phyloP scores from a whole-genome alignment of 2,329 filamentous ascomycete species.

The Aspergillus sojae region DNA sequence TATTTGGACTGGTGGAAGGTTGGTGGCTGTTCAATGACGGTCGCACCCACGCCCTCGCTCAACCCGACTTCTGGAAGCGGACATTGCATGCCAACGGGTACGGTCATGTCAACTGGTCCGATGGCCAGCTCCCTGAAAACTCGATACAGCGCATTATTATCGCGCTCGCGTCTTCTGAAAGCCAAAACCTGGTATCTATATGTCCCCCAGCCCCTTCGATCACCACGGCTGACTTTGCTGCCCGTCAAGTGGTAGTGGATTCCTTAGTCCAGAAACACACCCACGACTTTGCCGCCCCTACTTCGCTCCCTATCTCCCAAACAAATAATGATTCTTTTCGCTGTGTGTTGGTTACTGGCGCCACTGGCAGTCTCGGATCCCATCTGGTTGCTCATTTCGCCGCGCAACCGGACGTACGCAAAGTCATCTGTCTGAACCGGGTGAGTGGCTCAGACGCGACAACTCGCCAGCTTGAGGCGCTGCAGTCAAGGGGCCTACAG shows the following conservation, averaged over 20 bases:
- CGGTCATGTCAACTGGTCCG: conserved; percentile 35
- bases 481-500: conserved; percentile 28
- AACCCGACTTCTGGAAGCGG: conserved; percentile 23
- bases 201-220: background rate
- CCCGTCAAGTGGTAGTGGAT: conserved; percentile 25
- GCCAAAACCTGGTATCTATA: background rate
- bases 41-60: conserved; percentile 14
- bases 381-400: conserved; percentile 44
- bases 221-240: conserved; percentile 14
- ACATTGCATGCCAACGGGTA: conserved; percentile 30
- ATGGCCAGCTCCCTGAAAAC: conserved; percentile 27
- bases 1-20: conserved; percentile 38
- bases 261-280: conserved; percentile 30
- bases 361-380: conserved; percentile 43
- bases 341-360: conserved; percentile 46
- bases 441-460: conserved; percentile 27
- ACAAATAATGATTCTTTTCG: background rate
- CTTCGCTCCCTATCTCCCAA: background rate
- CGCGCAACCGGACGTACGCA: conserved; percentile 28
- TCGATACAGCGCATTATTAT: conserved; percentile 24
- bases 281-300: conserved; percentile 19
- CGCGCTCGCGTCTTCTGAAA: conserved; percentile 21
- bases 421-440: conserved; percentile 54
- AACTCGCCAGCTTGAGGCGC: conserved; percentile 38
- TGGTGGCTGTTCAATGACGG: conserved; percentile 44